Evolutionary conservation across 495 filamentous ascomycete genomes (phyloP).

Genomic region (Bombardia bombarda): DNA sequence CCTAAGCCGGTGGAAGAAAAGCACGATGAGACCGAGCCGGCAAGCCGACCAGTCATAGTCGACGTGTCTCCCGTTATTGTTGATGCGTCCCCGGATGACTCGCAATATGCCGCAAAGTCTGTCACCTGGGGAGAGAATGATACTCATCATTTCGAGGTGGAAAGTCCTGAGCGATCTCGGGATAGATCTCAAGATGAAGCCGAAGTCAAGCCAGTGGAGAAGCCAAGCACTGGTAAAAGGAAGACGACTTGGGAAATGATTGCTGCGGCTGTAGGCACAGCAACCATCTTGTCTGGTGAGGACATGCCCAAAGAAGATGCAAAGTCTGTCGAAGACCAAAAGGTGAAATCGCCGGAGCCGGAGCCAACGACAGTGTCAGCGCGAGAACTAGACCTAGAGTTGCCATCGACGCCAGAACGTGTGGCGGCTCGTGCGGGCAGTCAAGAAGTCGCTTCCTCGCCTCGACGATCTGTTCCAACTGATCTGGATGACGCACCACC

Average conservation of each 20-base stretch:
- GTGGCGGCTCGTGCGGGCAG: neutral
- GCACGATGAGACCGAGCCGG: conserved; percentile 9
- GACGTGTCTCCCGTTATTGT: too few species aligned
- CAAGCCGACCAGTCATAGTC: neutral
- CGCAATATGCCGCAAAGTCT: conserved; percentile 22
- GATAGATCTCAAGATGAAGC: conserved; percentile 1
- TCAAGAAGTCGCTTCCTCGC: conserved; percentile 2
- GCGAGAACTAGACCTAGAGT: neutral
- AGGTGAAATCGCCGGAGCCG: conserved; percentile 6
- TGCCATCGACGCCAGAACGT: neutral
- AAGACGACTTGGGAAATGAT: conserved; percentile 33
- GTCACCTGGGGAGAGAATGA: conserved; percentile 55
- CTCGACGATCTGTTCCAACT: conserved; percentile 2
- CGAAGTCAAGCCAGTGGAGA: conserved; percentile 6
- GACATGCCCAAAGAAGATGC: conserved; percentile 1
- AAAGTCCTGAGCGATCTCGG: conserved; percentile 38
- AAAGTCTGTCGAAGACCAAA: conserved; percentile 2
- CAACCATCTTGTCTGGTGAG: conserved; percentile 11
- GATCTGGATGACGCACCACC: conserved; percentile 18
- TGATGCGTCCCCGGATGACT: conserved; percentile 7
- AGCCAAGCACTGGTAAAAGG: conserved; percentile 26
- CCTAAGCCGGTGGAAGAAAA: conserved; percentile 7
- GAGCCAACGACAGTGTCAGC: neutral
- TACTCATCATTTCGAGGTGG: conserved; percentile 52
- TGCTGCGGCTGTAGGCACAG: conserved; percentile 28